Evolutionary conservation across 805 yeast species (phyloP).

Genomic region (Yamadazyma takamatsuzukensis): DNA sequence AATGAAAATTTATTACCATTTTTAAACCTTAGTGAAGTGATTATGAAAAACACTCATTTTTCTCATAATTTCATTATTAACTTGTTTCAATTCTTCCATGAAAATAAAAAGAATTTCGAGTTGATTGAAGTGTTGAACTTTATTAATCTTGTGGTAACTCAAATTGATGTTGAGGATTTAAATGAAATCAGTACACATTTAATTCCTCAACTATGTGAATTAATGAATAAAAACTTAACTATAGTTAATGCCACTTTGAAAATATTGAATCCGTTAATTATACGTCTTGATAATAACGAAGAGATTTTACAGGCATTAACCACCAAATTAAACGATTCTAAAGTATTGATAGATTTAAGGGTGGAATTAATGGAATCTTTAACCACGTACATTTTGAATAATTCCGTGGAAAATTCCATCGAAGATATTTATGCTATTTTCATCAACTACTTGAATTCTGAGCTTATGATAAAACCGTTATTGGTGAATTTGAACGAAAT

Average conservation of each 20-base stretch:
- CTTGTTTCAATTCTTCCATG: constrained; percentile 8
- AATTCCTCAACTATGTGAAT: constrained; percentile 7
- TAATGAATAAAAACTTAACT: constrained; percentile 8
- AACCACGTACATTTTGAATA: constrained; percentile 7
- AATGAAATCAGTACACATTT: constrained; percentile 2
- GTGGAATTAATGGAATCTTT: constrained; percentile 10
- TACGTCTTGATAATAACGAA: constrained; percentile 1
- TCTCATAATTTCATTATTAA: constrained; percentile 6
- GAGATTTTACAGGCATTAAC: constrained; percentile 7
- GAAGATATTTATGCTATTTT: constrained; percentile 3
- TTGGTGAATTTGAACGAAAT: constrained; percentile 8
- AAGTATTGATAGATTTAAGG: constrained; percentile 11
- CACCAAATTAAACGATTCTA: constrained; percentile 8
- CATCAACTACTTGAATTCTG: constrained; percentile 8
- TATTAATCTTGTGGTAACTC: constrained; percentile 5
- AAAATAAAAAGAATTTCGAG: constrained; percentile 9
- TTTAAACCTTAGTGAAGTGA: constrained; percentile 8
- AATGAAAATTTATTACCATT: constrained; percentile 9
- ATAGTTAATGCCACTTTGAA: constrained; percentile 7
- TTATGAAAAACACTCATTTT: constrained; percentile 4
- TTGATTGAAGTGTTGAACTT: constrained; percentile 10
- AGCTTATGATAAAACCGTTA: constrained; percentile 7
- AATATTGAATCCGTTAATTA: constrained; percentile 8
- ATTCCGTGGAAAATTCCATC: constrained; percentile 1
- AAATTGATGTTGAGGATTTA: background rate